phyloP scores from a whole-genome alignment of 441 rosid genomes.

The Eruca vesicaria region DNA sequence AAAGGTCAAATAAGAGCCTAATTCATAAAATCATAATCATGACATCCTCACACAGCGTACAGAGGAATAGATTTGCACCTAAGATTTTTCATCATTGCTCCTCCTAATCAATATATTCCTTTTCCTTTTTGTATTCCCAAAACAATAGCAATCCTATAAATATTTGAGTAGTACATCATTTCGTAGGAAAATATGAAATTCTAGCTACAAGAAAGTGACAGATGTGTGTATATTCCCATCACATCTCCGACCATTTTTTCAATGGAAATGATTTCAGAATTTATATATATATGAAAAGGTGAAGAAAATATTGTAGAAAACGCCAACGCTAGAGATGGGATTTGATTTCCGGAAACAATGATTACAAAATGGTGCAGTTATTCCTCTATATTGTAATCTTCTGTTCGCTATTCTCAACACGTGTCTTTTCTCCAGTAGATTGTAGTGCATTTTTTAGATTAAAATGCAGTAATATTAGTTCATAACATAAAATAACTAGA shows the following conservation, averaged over 20 bases:
- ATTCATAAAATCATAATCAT: slow-evolving; percentile 61
- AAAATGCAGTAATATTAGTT: no score
- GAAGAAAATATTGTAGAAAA: background rate
- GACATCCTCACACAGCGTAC: slow-evolving; percentile 59
- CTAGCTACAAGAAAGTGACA: background rate
- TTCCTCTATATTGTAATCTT: background rate
- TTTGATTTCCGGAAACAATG: background rate
- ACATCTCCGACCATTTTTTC: background rate
- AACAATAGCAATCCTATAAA: background rate
- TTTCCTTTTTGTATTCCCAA: slow-evolving; percentile 6
- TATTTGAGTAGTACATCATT: background rate
- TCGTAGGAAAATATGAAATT: background rate
- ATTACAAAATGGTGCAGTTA: background rate
- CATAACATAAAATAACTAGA: background rate
- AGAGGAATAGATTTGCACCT: slow-evolving; percentile 70
- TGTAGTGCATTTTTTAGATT: background rate
- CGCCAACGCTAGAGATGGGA: background rate
- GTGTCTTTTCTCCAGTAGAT: background rate
- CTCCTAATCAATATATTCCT: slow-evolving; percentile 38
- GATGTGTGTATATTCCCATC: background rate
- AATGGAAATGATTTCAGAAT: background rate
- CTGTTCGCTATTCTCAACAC: background rate
- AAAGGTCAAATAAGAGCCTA: slow-evolving; percentile 66
- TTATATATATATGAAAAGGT: background rate
- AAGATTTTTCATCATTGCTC: slow-evolving; percentile 86